Evolutionary conservation across 257 asterid genomes (phyloP), one percentile per base, ranked within the genome.

Genomic region (Nicotiana undulata): DNA sequence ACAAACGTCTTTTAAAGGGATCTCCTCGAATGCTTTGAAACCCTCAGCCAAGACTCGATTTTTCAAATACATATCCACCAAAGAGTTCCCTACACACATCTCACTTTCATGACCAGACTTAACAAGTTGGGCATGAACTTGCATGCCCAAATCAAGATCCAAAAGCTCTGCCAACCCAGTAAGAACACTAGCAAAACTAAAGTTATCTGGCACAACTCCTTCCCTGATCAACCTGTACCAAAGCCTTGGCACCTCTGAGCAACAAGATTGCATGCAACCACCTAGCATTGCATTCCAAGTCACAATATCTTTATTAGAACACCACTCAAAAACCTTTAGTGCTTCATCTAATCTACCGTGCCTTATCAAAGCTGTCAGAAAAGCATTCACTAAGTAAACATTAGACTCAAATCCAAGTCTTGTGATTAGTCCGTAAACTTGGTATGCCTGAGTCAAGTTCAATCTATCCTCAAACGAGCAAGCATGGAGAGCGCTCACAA

Each of bases 221-320:
- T 89, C 86, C 7, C 75, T 20, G 16, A 83, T 81, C 97, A 91
- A 90, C 88, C 88, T 89, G 65, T 32, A 49, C 91, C 90, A 93
- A 52, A 91, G 87, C 6, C 74, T 51, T 0, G 93, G 93, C 53
- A 91, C 80, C 10, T 83, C 52, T 5, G 65, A 77, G 65, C 89
- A 85, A 22, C 81, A 65, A 76, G 78, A 83, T 72, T 87, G 89
- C 88, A 89, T 86, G 81, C 83, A 89, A 31, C 97, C 97, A 60
- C 88, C 89, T 9, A 91, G 60, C 78, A 93, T 72, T 20, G 97
- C 92, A 84, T 91, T 93, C 96, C 96, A 93, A n/a, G 96, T 89
- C 16, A 93, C 94, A 51, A 60, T 83, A 81, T 93, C 96, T 82
- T 64, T 87, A 10, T 83, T 10, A 0, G 20, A 31, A 63, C 86